These are phyloP conservation scores for Suhomyces kunorum DNA, from an alignment of 1,139 yeast genomes.

Conservation along the genomic window DNA sequence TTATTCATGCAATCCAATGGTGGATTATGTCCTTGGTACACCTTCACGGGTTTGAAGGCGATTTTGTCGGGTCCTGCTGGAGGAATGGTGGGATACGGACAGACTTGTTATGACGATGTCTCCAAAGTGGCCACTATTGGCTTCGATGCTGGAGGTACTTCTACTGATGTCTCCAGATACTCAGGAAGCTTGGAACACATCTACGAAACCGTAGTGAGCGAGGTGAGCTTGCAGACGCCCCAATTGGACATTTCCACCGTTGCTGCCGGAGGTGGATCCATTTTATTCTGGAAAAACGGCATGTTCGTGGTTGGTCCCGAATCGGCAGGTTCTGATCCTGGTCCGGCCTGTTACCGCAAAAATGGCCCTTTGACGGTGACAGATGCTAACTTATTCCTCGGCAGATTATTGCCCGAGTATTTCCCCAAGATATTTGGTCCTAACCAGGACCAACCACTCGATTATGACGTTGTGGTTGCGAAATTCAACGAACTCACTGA, in stretches of 20 bases:
- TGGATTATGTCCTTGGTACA: conserved; percentile 51
- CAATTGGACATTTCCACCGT: conserved; percentile 50
- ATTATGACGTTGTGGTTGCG: conserved; percentile 30
- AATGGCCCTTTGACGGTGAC: conserved; percentile 52
- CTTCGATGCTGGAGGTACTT: conserved; percentile 51
- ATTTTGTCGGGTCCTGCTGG: conserved; percentile 54
- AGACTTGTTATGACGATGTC: conserved; percentile 40
- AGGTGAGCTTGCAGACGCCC: conserved; percentile 46
- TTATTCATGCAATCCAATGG: conserved; percentile 53
- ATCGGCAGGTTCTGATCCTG: conserved; percentile 51
- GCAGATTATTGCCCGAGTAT: conserved; percentile 41
- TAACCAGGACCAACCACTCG: conserved; percentile 42
- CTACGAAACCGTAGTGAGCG: conserved; percentile 46
- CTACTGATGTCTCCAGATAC: conserved; percentile 49
- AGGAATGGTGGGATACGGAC: conserved; percentile 52
- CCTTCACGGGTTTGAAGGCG: conserved; percentile 49
- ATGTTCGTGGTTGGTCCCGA: conserved; percentile 52
- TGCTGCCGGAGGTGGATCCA: conserved; percentile 52
- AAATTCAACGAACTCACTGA: conserved; percentile 37
- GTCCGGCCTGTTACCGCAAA: conserved; percentile 49
- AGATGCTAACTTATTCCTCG: conserved; percentile 47
- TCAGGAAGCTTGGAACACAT: conserved; percentile 44
- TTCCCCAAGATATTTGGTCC: conserved; percentile 50
- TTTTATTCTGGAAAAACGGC: conserved; percentile 47
- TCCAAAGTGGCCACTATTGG: conserved; percentile 43